Conservation (phyloP, 805 yeast genomes). For the Suhomyces faveliae region DNA sequence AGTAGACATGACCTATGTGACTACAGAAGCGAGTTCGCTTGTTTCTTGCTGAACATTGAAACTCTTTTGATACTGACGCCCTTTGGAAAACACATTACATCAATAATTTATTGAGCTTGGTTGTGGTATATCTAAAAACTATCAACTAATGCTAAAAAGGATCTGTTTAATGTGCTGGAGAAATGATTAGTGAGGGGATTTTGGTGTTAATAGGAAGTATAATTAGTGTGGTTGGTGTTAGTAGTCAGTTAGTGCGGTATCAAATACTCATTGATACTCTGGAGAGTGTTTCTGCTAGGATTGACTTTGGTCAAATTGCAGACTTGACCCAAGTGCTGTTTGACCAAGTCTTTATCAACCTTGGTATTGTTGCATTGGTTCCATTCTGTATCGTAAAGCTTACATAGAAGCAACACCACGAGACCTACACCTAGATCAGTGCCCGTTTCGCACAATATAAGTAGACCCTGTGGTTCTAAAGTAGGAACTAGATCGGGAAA, state of each 20-base stretch:
- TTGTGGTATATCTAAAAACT: too few species aligned
- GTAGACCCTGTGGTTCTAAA: slow-evolving; percentile 13
- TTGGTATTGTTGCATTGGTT: slow-evolving; percentile 12
- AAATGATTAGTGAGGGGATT: too few species aligned
- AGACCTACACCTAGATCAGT: slow-evolving; percentile 67
- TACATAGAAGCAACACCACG: slow-evolving; percentile 50
- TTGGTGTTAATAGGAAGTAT: too few species aligned
- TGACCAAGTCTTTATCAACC: slow-evolving; percentile 51
- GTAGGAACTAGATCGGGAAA: slow-evolving; percentile 44
- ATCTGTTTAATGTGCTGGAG: too few species aligned
- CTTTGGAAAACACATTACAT: too few species aligned
- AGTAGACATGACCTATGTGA: too few species aligned
- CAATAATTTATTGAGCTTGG: too few species aligned
- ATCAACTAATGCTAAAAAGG: too few species aligned
- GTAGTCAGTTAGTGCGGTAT: slow-evolving; percentile 29
- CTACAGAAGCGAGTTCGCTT: too few species aligned
- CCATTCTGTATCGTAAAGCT: slow-evolving; percentile 47
- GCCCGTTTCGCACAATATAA: slow-evolving; percentile 63
- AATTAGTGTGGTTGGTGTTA: too few species aligned
- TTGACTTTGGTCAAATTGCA: slow-evolving; percentile 52
- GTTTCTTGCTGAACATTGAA: too few species aligned
- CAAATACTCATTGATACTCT: slow-evolving; percentile 60
- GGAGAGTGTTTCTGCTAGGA: slow-evolving; percentile 77
- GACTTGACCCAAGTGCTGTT: slow-evolving; percentile 54
- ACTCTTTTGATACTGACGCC: too few species aligned